Evolutionary conservation across 169 alveolate species (phyloP).

Genomic region (Plasmodium fragile): DNA sequence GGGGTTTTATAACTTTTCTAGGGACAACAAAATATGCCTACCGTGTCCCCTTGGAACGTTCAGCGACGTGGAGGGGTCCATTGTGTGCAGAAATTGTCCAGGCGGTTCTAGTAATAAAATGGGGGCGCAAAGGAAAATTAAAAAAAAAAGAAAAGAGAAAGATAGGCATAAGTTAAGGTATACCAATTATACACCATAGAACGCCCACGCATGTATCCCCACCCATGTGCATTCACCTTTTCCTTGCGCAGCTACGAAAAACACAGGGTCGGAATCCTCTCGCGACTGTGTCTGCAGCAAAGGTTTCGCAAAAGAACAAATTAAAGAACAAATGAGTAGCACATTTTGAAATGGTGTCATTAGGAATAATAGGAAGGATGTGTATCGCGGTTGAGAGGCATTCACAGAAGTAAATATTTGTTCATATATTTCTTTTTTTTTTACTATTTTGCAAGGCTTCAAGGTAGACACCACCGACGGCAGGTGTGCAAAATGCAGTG

Average conservation of each 20-base stretch:
- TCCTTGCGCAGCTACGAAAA: slow-evolving; percentile 27
- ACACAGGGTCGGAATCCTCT: slow-evolving; percentile 29
- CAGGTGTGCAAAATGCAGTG: slow-evolving; percentile 26
- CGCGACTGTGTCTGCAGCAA: slow-evolving; percentile 39
- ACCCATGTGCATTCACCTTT: slow-evolving; percentile 1
- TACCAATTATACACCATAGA: not conserved
- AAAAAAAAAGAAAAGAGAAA: not conserved
- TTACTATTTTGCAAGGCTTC: slow-evolving; percentile 23
- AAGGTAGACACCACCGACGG: slow-evolving; percentile 3
- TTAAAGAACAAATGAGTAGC: not conserved
- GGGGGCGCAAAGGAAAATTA: not conserved
- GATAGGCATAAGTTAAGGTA: not conserved
- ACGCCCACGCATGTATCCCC: not conserved
- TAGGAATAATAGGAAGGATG: not conserved
- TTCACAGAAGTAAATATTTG: not conserved
- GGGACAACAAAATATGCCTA: slow-evolving; percentile 47
- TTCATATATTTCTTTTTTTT: slow-evolving; percentile 5
- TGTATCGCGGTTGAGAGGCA: not conserved
- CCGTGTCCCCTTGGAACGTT: slow-evolving; percentile 71
- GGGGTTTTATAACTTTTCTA: slow-evolving; percentile 66
- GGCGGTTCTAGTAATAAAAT: slow-evolving; percentile 62
- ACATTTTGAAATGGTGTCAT: not conserved
- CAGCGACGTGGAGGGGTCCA: slow-evolving; percentile 30
- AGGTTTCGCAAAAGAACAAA: slow-evolving; percentile 27
- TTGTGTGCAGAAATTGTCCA: slow-evolving; percentile 51